Base-by-base conservation (phyloP, 2,329 filamentous ascomycete species). In the Phialophora chinensis region DNA sequence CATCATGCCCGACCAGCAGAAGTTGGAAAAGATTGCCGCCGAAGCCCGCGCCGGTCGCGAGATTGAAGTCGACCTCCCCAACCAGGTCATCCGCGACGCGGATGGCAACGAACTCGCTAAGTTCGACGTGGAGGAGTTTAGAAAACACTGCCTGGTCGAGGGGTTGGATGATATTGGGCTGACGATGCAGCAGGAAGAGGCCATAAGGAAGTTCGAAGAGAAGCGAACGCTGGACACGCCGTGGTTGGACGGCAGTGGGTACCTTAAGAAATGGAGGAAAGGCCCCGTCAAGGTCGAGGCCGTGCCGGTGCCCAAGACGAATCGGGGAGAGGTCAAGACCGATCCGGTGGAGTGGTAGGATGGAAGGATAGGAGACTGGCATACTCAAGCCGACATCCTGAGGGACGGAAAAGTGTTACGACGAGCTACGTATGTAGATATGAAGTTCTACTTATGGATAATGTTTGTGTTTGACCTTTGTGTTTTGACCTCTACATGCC, bases 101-200 rank as follows among this genome's bases (percentile, higher is more conserved):
- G 80, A 85, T 20, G 94, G 94, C 71, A 88, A 88, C 69, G 86
- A 87, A 72, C 86, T 98, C 61, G 90, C 90, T 75, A 79, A 81
- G 49, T 98, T 98, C 75, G 90, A 97, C 0, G 91, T 97, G 5
- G 94, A 98, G 77, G 88, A 91, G 80, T 98, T 98, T 84, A 85
- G 93, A 77, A 96, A 96, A 82, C 92, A 98, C 81, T 98, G 94
- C 79, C 82, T 98, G 59, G 79, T 96, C 74, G 96, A 98, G 76
- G 94, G 94, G 0, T 87, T 98, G 10, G 94, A 98, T 77, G 95
- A 98, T 74, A 98, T 98, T 74, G 94, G 94, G 42, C 82, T 98
- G 70, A 98, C 94, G 5, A 92, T 97, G 85, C 91, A 96, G 81
- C 87, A 91, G 81, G 93, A 95, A 71, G 90, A 93, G 69, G 93